A percentile compares a stretch with the other conserved stretches of the same genome.
Evolutionary conservation across 495 filamentous ascomycete genomes (phyloP).

Genomic region (Pyronema omphalodes): DNA sequence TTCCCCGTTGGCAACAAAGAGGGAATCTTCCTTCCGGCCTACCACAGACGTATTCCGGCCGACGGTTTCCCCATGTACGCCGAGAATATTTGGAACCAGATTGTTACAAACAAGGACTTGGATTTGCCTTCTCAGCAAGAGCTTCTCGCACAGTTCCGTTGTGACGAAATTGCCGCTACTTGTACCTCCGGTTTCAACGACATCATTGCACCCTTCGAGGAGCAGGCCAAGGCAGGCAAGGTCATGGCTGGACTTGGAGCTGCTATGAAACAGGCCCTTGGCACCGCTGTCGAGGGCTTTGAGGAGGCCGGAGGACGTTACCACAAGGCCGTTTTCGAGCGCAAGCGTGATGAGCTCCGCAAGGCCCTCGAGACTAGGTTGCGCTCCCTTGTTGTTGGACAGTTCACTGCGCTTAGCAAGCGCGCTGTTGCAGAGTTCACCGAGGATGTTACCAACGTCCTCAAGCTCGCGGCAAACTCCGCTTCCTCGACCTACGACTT

Average conservation of each 20-base stretch:
- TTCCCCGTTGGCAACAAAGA: constrained; percentile 30
- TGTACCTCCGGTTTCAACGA: constrained; percentile 45
- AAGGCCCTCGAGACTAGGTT: constrained; percentile 68
- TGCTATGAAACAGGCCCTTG: constrained; percentile 51
- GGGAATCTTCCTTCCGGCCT: constrained; percentile 78
- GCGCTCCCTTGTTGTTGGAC: constrained; percentile 70
- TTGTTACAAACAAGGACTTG: constrained; percentile 93
- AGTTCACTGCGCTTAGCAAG: constrained; percentile 76
- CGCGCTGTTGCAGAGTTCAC: constrained; percentile 71
- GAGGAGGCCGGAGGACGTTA: constrained; percentile 82
- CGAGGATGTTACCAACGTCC: constrained; percentile 47
- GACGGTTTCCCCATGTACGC: constrained; percentile 90
- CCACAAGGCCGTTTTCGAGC: constrained; percentile 80
- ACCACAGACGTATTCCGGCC: constrained; percentile 86
- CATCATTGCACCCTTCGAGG: constrained; percentile 65
- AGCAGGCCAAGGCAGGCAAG: constrained; percentile 57
- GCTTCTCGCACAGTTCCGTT: constrained; percentile 87
- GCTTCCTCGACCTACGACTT: constrained; percentile 92
- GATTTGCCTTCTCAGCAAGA: constrained; percentile 96
- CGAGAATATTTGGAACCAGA: constrained; percentile 90
- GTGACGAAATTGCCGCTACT: constrained; percentile 69
- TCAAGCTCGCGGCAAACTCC: constrained; percentile 30
- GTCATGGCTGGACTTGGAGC: constrained; percentile 61
- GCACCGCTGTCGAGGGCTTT: constrained; percentile 61
- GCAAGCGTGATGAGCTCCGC: constrained; percentile 71